Evolutionary conservation across 441 rosid species (phyloP).

Genomic region (Hura crepitans): DNA sequence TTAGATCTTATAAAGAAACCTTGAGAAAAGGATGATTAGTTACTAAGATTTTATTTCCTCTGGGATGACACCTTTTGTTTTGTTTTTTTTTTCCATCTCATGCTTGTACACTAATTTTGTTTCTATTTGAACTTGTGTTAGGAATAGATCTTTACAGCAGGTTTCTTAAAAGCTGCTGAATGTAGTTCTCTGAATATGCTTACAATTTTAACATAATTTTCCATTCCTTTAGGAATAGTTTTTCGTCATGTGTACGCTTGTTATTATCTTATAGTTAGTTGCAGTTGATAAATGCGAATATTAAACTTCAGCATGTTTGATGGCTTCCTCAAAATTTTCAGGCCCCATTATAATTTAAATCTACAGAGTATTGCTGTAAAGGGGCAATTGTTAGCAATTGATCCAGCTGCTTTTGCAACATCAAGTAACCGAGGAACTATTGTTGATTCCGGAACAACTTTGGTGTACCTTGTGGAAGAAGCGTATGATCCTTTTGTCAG

Average conservation of each 20-base stretch:
- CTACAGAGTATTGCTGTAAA: conserved; percentile 86
- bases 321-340: conserved; percentile 35
- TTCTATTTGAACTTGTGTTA: neutral
- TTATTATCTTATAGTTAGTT: neutral
- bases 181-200: neutral
- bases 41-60: neutral
- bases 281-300: conserved; percentile 4
- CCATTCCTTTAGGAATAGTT: neutral
- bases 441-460: conserved; percentile 88
- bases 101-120: neutral
- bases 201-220: neutral
- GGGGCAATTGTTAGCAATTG: conserved; percentile 59
- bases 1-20: neutral
- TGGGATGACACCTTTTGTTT: neutral
- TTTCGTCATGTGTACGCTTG: neutral
- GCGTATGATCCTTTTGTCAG: conserved; percentile 64
- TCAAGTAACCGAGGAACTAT: conserved; percentile 78
- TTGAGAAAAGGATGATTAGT: neutral
- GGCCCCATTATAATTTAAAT: conserved; percentile 96
- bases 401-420: conserved; percentile 68
- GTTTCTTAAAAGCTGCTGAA: too few relatives aligned
- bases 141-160: neutral
- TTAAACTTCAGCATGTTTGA: conserved; percentile 22
- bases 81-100: too few relatives aligned
- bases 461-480: conserved; percentile 81